Evolutionary conservation across 83 land plant species (phyloP), one percentile per base, ranked within the genome.

Genomic region (Picea mariana): DNA sequence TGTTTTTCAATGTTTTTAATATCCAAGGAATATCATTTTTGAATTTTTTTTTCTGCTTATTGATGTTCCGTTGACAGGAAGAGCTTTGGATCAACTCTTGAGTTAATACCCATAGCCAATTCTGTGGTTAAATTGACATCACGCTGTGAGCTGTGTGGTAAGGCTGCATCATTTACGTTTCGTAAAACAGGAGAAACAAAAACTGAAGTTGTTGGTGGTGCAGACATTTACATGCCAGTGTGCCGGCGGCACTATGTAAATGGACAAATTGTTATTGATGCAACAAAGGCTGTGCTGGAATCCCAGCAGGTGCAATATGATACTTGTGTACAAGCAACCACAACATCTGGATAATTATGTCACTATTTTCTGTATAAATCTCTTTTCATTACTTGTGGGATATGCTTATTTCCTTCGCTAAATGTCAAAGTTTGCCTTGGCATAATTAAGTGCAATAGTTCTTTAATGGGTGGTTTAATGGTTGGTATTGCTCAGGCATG

Each of bases 201-300:
- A 40, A 95, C 90, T 0, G 99, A 97, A 73, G 85, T 97, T 34
- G 93, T 97, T 52, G 99, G 95, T n/a, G 99, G 99, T 31, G 89
- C 97, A 59, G 99, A 97, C 77, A 85, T 92, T 15, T 97, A 97
- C 81, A 97, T 97, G 99, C 99, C 99, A n/a, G 99, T 97, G 13
- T 97, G 99, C 64, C 85, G 99, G 21, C 88, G 87, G 55, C 99
- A 97, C 81, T 97, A 95, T 83, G 90, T 93, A 12, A 92, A 82
- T 83, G 97, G 95, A 0, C 94, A 95, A 82, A 84, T 87, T 8
- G 95, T 90, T 40, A 80, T 89, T 12, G 90, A 91, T 73, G 84
- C 94, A 8, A 79, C 97, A 27, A 84, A 89, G 62, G 84, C 49
- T 63, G 90, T 92, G 16, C 82, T 91, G 13, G 91, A 88, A 60